These are phyloP conservation scores for Phytophthora rubi DNA, from an alignment of 352 stramenopile genomes.

Conservation along the genomic window DNA sequence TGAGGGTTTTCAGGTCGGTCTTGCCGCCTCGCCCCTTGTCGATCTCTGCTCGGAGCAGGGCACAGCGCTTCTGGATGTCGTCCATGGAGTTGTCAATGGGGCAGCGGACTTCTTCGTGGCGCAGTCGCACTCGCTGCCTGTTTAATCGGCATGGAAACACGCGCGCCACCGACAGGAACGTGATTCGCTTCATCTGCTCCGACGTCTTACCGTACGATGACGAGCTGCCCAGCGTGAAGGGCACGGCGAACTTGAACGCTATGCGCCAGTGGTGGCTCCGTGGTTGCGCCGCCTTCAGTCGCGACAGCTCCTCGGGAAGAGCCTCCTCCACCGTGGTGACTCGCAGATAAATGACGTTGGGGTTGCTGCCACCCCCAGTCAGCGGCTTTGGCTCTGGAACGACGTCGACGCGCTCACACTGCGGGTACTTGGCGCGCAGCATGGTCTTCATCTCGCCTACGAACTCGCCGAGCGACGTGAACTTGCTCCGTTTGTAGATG, in stretches of 20 bases:
- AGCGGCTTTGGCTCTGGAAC: conserved; percentile 61
- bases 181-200: conserved; percentile 80
- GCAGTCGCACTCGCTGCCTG: conserved; percentile 47
- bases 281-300: conserved; percentile 26
- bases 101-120: conserved; percentile 57
- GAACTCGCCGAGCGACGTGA: conserved; percentile 72
- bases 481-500: conserved; percentile 80
- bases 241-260: conserved; percentile 57
- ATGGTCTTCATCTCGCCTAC: conserved; percentile 65
- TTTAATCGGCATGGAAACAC: conserved; percentile 61
- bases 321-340: conserved; percentile 49
- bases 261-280: conserved; percentile 18
- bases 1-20: conserved; percentile 79
- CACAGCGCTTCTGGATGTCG: conserved; percentile 73
- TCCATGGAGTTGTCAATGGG: conserved; percentile 82
- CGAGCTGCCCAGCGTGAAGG: conserved; percentile 49
- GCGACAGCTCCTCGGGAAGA: conserved; percentile 14
- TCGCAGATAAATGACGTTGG: conserved; percentile 68
- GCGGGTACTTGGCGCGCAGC: conserved; percentile 55
- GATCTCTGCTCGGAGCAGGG: conserved; percentile 60
- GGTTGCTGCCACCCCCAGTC: conserved; percentile 42
- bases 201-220: conserved; percentile 64
- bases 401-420: conserved; percentile 67
- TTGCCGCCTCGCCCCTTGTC: conserved; percentile 49
- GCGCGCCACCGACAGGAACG: conserved; percentile 45